phyloP scores from a whole-genome alignment of 306 rosid genomes.

The Cicer cuneatum region DNA sequence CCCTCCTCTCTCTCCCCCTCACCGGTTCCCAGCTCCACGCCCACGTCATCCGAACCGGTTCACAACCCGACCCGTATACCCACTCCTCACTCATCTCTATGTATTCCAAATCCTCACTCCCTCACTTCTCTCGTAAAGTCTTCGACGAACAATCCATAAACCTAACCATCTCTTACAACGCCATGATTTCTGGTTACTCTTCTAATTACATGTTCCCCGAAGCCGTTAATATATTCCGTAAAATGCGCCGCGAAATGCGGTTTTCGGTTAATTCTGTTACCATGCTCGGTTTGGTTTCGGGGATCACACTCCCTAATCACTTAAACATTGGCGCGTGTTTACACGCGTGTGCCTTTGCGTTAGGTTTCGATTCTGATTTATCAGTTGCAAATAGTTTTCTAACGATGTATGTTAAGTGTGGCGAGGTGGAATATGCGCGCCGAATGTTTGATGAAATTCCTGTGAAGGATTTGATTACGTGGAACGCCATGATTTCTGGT shows the following conservation, averaged over 20 bases:
- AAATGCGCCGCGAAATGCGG: constrained; percentile 60
- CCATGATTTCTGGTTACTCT: constrained; percentile 74
- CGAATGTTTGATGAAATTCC: constrained; percentile 65
- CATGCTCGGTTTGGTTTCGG: constrained; percentile 71
- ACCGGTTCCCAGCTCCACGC: constrained; percentile 69
- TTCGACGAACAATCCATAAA: constrained; percentile 61
- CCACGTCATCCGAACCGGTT: constrained; percentile 77
- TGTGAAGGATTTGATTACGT: constrained; percentile 72
- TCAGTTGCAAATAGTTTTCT: constrained; percentile 75
- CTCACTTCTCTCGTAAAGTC: constrained; percentile 64
- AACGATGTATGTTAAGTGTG: constrained; percentile 81
- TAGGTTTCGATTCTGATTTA: constrained; percentile 57
- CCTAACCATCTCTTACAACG: constrained; percentile 68
- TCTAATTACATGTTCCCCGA: constrained; percentile 52
- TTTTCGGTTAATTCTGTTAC: constrained; percentile 64
- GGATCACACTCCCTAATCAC: constrained; percentile 51
- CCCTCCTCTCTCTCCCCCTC: constrained; percentile 64
- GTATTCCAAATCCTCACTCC: constrained; percentile 54
- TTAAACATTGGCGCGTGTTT: constrained; percentile 61
- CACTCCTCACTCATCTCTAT: constrained; percentile 75
- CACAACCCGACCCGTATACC: constrained; percentile 71
- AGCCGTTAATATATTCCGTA: constrained; percentile 56
- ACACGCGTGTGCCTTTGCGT: constrained; percentile 57
- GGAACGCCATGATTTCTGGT: constrained; percentile 95
- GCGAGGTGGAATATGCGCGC: constrained; percentile 60